Base-by-base conservation (phyloP, 768 basidiomycete species). In the Boletellus ananas region DNA sequence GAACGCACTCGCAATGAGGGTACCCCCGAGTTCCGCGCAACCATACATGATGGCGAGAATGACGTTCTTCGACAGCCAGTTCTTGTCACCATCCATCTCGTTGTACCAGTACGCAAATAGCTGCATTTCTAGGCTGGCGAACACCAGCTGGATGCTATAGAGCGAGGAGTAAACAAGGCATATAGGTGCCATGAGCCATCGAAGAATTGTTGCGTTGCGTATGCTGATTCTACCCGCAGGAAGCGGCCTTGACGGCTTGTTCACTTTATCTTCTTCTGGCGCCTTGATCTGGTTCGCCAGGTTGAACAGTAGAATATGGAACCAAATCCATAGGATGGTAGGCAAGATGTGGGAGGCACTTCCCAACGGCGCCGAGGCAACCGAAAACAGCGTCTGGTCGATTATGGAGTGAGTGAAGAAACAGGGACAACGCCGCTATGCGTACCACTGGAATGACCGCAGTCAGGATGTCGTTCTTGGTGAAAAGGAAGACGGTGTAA, bases 371-470 rank as follows among this genome's bases (percentile, higher is more conserved):
- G 72, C 71, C 0, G 72, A 60, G 16, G 60, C 63, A 13, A 56
- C 14, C 3, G 71, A 55, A 49, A 73, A 70, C 3, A 71, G 36
- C 9, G 61, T 66, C 73, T 74, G 13, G 18, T n/a, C 31, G 11
- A n/a, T 27, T 12, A 16, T 43, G n/a, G 43, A 16, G 34, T 44
- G 35, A 55, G 54, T 10, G 16, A 3, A 1, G 25, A 34, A 12
- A 2, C 17, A 13, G 2, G 0, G 14, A 29, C 11, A 3, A 25
- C 3, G 16, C 17, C 1, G 4, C 2, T 2, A 18, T 34, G 59
- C 76, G 51, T 52, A 78, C 78, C 49, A 77, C 71, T 1, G 78
- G 78, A 21, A 79, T 60, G 6, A 79, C 42, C 4, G 70, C 73
- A 0, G 77, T 78, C 46, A 73, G 68, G 50, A 77, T 67, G 54